Conservation (phyloP, 208 protist species). For the Leishmania aethiopica region DNA sequence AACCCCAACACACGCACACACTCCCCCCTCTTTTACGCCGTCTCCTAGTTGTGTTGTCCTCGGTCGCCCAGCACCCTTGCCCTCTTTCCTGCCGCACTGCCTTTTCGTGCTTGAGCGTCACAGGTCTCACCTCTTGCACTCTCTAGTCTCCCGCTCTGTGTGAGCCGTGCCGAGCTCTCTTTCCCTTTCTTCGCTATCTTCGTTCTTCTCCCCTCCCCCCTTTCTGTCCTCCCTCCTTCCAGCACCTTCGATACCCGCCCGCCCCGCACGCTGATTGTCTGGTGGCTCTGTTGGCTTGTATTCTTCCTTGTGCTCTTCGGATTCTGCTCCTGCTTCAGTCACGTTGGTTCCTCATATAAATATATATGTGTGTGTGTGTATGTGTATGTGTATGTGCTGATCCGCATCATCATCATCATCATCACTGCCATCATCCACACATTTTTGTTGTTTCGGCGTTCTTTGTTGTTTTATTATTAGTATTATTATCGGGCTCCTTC, state of each 20-base stretch:
- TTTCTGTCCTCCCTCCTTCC: not conserved
- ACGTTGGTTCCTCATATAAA: not conserved
- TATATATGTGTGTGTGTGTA: not conserved
- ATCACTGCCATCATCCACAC: not conserved
- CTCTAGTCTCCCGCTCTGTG: not conserved
- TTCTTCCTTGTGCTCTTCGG: not conserved
- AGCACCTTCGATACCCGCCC: not conserved
- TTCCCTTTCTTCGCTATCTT: not conserved
- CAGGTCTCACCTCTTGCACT: not conserved
- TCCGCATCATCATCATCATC: not conserved
- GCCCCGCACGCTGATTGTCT: not conserved
- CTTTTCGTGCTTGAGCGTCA: not conserved
- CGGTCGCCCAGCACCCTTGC: not conserved
- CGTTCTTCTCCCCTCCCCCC: not conserved
- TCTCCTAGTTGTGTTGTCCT: not conserved
- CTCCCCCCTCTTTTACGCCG: not conserved
- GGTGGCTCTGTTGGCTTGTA: not conserved
- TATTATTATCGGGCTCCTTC: not conserved
- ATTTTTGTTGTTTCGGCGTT: not conserved
- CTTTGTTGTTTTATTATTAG: not conserved
- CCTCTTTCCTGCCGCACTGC: not conserved
- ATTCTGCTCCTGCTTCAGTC: not conserved
- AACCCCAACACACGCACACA: not conserved
- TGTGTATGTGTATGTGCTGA: not conserved
- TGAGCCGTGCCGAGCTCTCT: not conserved